Evolutionary conservation across 768 basidiomycete species (phyloP).

Genomic region (Mycena olivaceomarginata): DNA sequence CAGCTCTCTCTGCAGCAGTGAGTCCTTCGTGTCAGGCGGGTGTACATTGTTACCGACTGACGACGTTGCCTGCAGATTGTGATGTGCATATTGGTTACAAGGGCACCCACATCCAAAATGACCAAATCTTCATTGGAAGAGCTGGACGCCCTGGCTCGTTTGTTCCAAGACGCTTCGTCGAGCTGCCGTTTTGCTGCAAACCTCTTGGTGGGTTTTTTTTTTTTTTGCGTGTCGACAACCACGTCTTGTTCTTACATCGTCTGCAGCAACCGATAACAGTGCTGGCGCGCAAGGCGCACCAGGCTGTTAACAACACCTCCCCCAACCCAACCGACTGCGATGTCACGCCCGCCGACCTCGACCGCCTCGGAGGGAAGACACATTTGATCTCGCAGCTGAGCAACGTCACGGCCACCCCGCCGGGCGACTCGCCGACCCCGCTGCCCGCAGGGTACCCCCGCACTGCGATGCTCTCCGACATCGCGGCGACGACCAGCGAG

Average conservation of each 20-base stretch:
- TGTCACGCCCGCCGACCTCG: constrained; percentile 68
- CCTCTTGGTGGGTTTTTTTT: constrained; percentile 61
- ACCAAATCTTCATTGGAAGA: constrained; percentile 68
- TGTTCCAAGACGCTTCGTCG: constrained; percentile 70
- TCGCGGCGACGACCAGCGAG: constrained; percentile 33
- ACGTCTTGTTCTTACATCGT: neutral
- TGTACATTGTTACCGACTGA: neutral
- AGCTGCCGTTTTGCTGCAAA: constrained; percentile 66
- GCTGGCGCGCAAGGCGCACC: constrained; percentile 66
- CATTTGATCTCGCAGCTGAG: constrained; percentile 55
- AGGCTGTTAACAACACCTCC: constrained; percentile 54
- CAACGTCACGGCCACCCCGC: constrained; percentile 2
- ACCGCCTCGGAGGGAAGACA: constrained; percentile 75
- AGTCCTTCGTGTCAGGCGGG: constrained; percentile 47
- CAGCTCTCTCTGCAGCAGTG: constrained; percentile 79
- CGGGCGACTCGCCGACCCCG: constrained; percentile 7
- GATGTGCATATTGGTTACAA: constrained; percentile 73
- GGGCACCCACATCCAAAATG: constrained; percentile 69
- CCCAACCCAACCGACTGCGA: constrained; percentile 45
- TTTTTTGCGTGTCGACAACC: neutral
- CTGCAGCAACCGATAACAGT: constrained; percentile 62
- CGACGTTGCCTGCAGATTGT: constrained; percentile 65
- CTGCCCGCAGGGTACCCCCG: neutral
- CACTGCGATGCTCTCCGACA: constrained; percentile 13
- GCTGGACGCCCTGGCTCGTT: constrained; percentile 62